Conservation (phyloP, 441 rosid species). For the Hura crepitans region DNA sequence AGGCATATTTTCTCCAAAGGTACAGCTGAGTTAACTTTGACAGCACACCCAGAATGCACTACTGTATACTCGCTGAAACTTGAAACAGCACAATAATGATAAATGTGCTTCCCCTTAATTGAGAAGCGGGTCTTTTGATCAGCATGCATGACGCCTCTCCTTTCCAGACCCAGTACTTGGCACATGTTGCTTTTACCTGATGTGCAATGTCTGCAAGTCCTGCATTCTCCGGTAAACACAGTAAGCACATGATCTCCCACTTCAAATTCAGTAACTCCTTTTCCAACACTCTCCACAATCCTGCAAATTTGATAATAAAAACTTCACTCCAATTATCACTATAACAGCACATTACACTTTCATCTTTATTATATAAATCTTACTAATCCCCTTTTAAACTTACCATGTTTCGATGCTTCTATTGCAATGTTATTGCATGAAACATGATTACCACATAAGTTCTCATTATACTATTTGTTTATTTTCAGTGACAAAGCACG, state of each 20-base stretch:
- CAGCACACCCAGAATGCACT: slow-evolving; percentile 92
- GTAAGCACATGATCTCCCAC: slow-evolving; percentile 85
- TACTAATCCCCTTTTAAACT: neutral
- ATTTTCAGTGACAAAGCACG: neutral
- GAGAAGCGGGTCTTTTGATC: slow-evolving; percentile 73
- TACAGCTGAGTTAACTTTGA: slow-evolving; percentile 59
- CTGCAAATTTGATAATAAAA: slow-evolving; percentile 36
- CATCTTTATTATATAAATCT: neutral
- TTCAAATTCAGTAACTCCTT: slow-evolving; percentile 69
- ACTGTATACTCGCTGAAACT: slow-evolving; percentile 92
- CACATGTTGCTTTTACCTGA: slow-evolving; percentile 83
- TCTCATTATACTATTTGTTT: neutral
- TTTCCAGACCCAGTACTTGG: slow-evolving; percentile 77
- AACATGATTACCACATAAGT: neutral
- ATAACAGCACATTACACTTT: neutral
- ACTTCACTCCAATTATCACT: neutral
- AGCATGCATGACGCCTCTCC: slow-evolving; percentile 84
- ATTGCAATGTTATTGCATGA: neutral
- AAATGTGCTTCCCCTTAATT: slow-evolving; percentile 65
- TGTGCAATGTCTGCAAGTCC: slow-evolving; percentile 56
- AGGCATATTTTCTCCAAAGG: slow-evolving; percentile 84
- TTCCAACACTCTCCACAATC: slow-evolving; percentile 80
- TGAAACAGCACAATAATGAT: slow-evolving; percentile 88
- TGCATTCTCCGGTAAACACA: slow-evolving; percentile 80
- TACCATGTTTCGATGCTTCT: neutral